phyloP scores from a whole-genome alignment of 257 asterid genomes.

The Datura wrightii region DNA sequence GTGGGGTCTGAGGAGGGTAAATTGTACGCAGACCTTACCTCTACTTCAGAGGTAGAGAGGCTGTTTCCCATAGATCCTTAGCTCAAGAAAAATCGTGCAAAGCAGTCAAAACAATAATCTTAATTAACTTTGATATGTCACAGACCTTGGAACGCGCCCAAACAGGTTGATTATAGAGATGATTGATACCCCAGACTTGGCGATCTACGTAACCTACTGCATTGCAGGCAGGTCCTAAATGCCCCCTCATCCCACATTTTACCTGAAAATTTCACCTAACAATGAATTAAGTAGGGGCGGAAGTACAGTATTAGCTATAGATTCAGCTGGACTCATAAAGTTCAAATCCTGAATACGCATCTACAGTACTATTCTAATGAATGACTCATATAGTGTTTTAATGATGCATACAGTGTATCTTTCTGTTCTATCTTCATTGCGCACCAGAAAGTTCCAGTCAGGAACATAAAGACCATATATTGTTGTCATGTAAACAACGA shows the following conservation, averaged over 20 bases:
- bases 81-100: no score
- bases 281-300: background rate
- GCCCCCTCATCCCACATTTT: constrained; percentile 95
- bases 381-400: background rate
- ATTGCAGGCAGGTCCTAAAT: constrained; percentile 88
- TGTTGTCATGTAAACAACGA: constrained; percentile 67
- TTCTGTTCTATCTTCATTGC: constrained; percentile 34
- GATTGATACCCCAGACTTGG: constrained; percentile 87
- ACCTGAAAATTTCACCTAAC: constrained; percentile 52
- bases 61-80: no score
- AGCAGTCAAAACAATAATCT: background rate
- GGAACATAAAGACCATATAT: constrained; percentile 73
- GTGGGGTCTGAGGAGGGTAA: no score
- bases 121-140: background rate
- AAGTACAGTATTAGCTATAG: background rate
- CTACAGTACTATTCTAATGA: background rate
- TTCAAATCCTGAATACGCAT: background rate
- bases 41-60: no score
- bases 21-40: no score
- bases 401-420: constrained; percentile 52
- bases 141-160: constrained; percentile 68
- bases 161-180: constrained; percentile 72
- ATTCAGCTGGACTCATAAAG: background rate
- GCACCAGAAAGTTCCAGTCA: constrained; percentile 68
- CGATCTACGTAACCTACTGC: constrained; percentile 93